Percentiles rank a stretch among this genome's conserved stretches.
These are phyloP conservation scores for Rhodotorula diobovata DNA, from an alignment of 768 basidiomycete genomes.

Conservation along the genomic window DNA sequence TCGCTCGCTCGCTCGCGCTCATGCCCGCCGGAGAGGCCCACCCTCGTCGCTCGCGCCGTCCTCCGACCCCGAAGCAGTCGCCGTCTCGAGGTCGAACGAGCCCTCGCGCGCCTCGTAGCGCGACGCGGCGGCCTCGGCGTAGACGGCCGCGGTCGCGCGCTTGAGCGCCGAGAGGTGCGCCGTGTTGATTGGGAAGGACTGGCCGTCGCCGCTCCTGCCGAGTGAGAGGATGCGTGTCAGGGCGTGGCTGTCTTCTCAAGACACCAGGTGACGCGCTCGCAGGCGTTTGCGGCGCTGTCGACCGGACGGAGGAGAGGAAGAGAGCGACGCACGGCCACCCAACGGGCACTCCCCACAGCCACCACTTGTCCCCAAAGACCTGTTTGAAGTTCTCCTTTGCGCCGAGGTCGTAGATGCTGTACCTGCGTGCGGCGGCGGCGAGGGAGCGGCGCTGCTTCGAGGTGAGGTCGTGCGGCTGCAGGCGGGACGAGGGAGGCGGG, in stretches of 20 bases:
- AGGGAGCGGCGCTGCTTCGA: conserved; percentile 16
- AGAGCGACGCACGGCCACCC: conserved; percentile 29
- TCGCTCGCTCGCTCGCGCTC: neutral
- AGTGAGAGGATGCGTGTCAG: neutral
- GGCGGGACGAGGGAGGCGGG: neutral
- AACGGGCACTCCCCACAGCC: conserved; percentile 21
- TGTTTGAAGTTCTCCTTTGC: conserved; percentile 14
- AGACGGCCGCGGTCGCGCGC: neutral
- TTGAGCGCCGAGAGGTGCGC: neutral
- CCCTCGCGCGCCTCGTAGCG: conserved; percentile 1
- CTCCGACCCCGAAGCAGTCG: no score
- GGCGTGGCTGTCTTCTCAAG: neutral
- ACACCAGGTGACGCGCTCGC: no score
- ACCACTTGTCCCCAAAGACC: conserved; percentile 22
- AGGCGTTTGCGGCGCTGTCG: no score
- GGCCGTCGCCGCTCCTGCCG: conserved; percentile 23
- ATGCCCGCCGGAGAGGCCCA: conserved; percentile 7
- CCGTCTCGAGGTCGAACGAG: neutral
- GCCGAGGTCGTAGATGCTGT: conserved; percentile 32
- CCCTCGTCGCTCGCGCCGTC: conserved; percentile 9
- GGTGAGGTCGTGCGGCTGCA: neutral
- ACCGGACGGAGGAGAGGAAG: no score
- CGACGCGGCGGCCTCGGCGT: conserved; percentile 20
- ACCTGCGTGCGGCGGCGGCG: neutral
- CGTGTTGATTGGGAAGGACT: conserved; percentile 16